Conservation (phyloP, 78 protist genomes). For the Speleostelium caveatum region DNA sequence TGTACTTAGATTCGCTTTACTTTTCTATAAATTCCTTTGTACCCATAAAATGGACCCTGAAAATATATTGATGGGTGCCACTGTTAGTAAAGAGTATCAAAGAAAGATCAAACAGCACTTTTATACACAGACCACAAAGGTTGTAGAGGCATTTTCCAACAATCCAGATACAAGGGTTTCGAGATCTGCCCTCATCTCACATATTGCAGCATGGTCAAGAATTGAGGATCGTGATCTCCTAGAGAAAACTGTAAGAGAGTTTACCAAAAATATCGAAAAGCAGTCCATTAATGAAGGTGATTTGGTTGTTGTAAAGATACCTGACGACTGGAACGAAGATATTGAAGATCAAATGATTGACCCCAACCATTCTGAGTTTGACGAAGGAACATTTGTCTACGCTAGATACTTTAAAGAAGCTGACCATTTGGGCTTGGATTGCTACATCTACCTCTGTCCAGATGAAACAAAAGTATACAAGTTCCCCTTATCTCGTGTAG, state of each 20-base stretch:
- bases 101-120: conserved; percentile 61
- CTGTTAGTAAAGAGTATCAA: conserved; percentile 52
- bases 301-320: conserved; percentile 39
- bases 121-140: no score
- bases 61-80: conserved; percentile 55
- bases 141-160: background rate
- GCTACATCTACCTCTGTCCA: conserved; percentile 29
- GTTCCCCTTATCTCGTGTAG: conserved; percentile 40
- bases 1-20: conserved; percentile 32
- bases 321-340: conserved; percentile 33
- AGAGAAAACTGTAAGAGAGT: conserved; percentile 17
- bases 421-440: conserved; percentile 47
- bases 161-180: conserved; percentile 34
- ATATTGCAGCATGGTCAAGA: conserved; percentile 19
- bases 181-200: conserved; percentile 24
- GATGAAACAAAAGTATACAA: conserved; percentile 13
- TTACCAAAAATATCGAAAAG: conserved; percentile 41
- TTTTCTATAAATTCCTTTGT: conserved; percentile 27
- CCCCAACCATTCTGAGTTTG: conserved; percentile 64
- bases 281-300: conserved; percentile 27
- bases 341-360: background rate
- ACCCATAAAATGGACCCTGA: conserved; percentile 54
- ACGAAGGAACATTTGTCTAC: conserved; percentile 58
- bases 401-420: conserved; percentile 51
- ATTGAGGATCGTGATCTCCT: conserved; percentile 42